Evolutionary conservation across 1,284 basidiomycete genomes (phyloP).

Genomic region (Cutaneotrichosporon dermatis): DNA sequence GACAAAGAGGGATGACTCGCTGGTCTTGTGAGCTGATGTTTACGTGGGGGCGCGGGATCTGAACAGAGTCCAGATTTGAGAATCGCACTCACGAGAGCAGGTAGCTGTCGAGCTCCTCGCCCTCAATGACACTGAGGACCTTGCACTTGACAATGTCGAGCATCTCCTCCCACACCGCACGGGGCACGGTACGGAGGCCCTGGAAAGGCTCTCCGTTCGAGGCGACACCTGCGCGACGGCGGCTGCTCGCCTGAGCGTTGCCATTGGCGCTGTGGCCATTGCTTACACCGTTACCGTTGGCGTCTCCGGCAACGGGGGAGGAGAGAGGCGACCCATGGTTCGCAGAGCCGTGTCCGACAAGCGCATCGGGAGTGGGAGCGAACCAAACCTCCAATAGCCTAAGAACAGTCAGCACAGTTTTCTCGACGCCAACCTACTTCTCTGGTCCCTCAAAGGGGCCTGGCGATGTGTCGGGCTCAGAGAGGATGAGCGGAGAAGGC

Average conservation of each 20-base stretch:
- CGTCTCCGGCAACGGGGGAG: background rate
- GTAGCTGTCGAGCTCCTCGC: conserved; percentile 88
- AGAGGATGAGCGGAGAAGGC: conserved; percentile 20
- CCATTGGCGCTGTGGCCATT: background rate
- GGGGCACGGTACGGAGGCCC: conserved; percentile 59
- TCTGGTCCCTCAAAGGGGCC: conserved; percentile 62
- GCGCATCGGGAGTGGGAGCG: conserved; percentile 63
- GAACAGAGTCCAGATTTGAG: too few relatives aligned
- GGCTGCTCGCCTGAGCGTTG: background rate
- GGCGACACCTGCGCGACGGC: conserved; percentile 10
- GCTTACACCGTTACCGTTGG: background rate
- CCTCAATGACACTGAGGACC: conserved; percentile 83
- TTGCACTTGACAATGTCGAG: conserved; percentile 96
- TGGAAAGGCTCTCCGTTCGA: conserved; percentile 15
- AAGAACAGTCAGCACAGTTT: too few relatives aligned
- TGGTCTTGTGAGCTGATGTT: conserved; percentile 44
- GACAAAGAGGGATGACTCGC: conserved; percentile 96
- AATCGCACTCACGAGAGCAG: conserved; percentile 70
- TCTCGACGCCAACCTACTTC: conserved; percentile 58
- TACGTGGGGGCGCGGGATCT: background rate
- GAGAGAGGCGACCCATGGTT: conserved; percentile 1
- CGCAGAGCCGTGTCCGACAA: conserved; percentile 46
- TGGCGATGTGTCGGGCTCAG: conserved; percentile 32
- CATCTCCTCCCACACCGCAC: conserved; percentile 90
- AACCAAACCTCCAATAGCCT: conserved; percentile 80